These are phyloP conservation scores for Sporobolomyces roseus DNA, from an alignment of 768 basidiomycete species.

Conservation along the genomic window DNA sequence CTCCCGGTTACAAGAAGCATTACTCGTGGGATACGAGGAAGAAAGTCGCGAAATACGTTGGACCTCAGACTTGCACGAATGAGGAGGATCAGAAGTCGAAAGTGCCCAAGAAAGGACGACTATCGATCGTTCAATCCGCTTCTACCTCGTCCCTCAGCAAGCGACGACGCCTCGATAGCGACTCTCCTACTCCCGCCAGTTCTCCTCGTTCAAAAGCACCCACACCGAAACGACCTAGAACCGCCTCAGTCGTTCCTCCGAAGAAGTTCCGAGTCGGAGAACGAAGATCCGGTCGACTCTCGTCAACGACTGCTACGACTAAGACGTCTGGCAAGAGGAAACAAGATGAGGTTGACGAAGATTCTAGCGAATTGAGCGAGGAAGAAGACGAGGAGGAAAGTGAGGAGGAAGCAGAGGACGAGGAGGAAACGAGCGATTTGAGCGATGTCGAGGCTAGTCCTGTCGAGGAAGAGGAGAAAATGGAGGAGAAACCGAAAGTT, in stretches of 20 bases:
- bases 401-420: neutral
- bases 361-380: conserved; percentile 11
- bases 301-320: neutral
- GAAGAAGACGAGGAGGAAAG: neutral
- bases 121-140: neutral
- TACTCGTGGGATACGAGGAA: conserved; percentile 26
- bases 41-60: conserved; percentile 18
- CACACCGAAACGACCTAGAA: neutral
- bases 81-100: neutral
- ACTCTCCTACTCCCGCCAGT: neutral
- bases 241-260: neutral
- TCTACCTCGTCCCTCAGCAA: conserved; percentile 9
- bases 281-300: neutral
- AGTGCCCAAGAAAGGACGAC: neutral
- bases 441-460: neutral
- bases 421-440: neutral
- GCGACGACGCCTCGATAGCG: conserved; percentile 1
- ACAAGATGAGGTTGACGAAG: neutral
- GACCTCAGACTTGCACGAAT: neutral
- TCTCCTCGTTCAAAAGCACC: conserved; percentile 2
- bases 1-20: conserved; percentile 23
- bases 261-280: neutral
- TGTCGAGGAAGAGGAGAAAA: conserved; percentile 1
- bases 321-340: neutral
- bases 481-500: neutral